A percentile compares a stretch with the other conserved stretches of the same genome.
phyloP scores from a whole-genome alignment of 129 eudicot species.

The Tagetes erecta region DNA sequence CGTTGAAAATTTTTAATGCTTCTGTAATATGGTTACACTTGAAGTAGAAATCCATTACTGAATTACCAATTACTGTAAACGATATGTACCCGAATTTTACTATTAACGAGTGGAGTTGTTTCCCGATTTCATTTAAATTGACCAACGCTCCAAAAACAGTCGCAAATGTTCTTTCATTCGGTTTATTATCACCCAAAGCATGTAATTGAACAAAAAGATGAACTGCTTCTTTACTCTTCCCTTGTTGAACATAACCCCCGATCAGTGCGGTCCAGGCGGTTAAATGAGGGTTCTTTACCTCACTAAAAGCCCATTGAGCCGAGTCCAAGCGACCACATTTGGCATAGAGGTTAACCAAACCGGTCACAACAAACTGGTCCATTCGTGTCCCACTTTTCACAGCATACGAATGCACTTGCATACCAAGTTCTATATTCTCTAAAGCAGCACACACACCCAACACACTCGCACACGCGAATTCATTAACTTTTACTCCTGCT shows the following conservation, averaged over 20 bases:
- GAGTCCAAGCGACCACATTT: conserved; percentile 55
- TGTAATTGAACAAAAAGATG: conserved; percentile 47
- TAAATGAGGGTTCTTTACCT: conserved; percentile 47
- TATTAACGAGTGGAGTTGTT: conserved; percentile 57
- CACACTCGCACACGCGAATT: conserved; percentile 46
- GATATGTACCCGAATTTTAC: conserved; percentile 51
- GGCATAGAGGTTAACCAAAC: conserved; percentile 60
- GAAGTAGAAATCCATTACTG: conserved; percentile 62
- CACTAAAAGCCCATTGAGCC: conserved; percentile 46
- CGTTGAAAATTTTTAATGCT: conserved; percentile 43
- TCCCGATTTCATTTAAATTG: conserved; percentile 41
- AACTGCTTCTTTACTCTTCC: conserved; percentile 42
- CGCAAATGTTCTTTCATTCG: conserved; percentile 61
- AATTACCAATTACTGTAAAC: conserved; percentile 54
- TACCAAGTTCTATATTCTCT: conserved; percentile 42
- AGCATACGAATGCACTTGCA: conserved; percentile 56
- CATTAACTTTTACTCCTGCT: conserved; percentile 53
- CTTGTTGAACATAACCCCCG: conserved; percentile 61
- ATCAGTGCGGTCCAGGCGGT: conserved; percentile 75
- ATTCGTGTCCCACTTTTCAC: conserved; percentile 50
- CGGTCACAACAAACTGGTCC: conserved; percentile 70
- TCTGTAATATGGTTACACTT: conserved; percentile 40
- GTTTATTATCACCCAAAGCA: conserved; percentile 40
- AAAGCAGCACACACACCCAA: conserved; percentile 65
- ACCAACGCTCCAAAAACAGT: conserved; percentile 59